These are phyloP conservation scores for Diplodia mutila DNA, from an alignment of 2,329 filamentous ascomycete species.

Conservation along the genomic window DNA sequence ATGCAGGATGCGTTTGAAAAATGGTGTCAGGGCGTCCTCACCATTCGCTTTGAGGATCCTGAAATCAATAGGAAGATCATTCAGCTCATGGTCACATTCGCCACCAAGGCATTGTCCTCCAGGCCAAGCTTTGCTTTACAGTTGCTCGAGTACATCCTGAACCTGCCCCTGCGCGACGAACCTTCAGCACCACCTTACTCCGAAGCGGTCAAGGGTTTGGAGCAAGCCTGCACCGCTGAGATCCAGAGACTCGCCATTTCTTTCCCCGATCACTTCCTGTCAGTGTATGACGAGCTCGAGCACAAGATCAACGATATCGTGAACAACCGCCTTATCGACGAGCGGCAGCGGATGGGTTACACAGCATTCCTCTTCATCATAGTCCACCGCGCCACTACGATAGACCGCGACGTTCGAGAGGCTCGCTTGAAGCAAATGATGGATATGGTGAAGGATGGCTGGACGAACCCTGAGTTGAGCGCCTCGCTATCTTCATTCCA, in stretches of 20 bases:
- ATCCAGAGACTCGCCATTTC: slow-evolving; percentile 85
- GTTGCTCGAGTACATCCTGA: slow-evolving; percentile 87
- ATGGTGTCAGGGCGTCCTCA: slow-evolving; percentile 74
- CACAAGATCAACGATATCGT: slow-evolving; percentile 80
- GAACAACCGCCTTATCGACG: slow-evolving; percentile 72
- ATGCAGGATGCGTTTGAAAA: slow-evolving; percentile 68
- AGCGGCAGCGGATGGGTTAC: slow-evolving; percentile 83
- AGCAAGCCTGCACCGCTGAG: slow-evolving; percentile 82
- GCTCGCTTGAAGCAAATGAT: slow-evolving; percentile 76
- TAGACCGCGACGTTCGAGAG: slow-evolving; percentile 73
- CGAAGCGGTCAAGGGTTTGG: slow-evolving; percentile 87
- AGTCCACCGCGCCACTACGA: slow-evolving; percentile 78
- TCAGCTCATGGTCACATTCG: slow-evolving; percentile 82
- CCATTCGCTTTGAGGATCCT: slow-evolving; percentile 78
- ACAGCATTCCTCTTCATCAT: slow-evolving; percentile 93
- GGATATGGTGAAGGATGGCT: slow-evolving; percentile 77
- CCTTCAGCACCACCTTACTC: slow-evolving; percentile 74
- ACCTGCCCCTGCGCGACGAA: slow-evolving; percentile 75
- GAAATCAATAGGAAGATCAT: slow-evolving; percentile 80
- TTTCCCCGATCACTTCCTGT: slow-evolving; percentile 87
- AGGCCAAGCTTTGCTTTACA: slow-evolving; percentile 82
- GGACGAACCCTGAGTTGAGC: slow-evolving; percentile 73
- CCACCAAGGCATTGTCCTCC: slow-evolving; percentile 76
- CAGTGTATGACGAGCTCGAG: slow-evolving; percentile 82
- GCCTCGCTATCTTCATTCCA: slow-evolving; percentile 72